Evolutionary conservation across 2,329 filamentous ascomycete genomes (phyloP).

Genomic region (Celoporthe dispersa): DNA sequence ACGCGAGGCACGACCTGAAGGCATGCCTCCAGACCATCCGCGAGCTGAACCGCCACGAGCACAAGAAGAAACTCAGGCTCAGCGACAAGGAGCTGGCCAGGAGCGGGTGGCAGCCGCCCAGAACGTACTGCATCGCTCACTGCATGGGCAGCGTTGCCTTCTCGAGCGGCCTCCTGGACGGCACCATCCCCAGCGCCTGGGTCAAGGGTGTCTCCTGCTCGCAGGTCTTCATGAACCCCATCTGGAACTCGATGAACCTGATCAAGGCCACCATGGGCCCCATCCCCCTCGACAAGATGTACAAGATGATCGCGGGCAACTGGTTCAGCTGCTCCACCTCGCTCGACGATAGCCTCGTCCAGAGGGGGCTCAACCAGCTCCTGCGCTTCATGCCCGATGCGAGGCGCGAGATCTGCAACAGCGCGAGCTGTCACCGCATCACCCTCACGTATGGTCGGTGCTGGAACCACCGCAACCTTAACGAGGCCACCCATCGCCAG

Average conservation of each 20-base stretch:
- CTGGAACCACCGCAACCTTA: slow-evolving; percentile 69
- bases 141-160: slow-evolving; percentile 68
- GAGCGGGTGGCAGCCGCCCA: slow-evolving; percentile 31
- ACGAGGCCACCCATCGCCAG: slow-evolving; percentile 66
- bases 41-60: slow-evolving; percentile 37
- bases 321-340: slow-evolving; percentile 61
- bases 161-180: slow-evolving; percentile 62
- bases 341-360: slow-evolving; percentile 51
- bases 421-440: slow-evolving; percentile 63
- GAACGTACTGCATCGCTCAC: slow-evolving; percentile 63
- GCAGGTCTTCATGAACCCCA: slow-evolving; percentile 67
- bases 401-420: slow-evolving; percentile 63
- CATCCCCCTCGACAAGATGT: slow-evolving; percentile 54
- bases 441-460: slow-evolving; percentile 64
- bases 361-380: slow-evolving; percentile 57
- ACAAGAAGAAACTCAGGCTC: slow-evolving; percentile 29
- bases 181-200: slow-evolving; percentile 61
- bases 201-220: slow-evolving; percentile 61
- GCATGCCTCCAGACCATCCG: slow-evolving; percentile 61
- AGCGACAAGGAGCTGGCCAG: not conserved
- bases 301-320: slow-evolving; percentile 50
- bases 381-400: slow-evolving; percentile 62
- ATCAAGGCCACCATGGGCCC: slow-evolving; percentile 57
- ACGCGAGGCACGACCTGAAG: slow-evolving; percentile 62
- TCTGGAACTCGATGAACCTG: slow-evolving; percentile 60